Conservation (phyloP, 805 yeast species). For the Candida rishiriensis region DNA sequence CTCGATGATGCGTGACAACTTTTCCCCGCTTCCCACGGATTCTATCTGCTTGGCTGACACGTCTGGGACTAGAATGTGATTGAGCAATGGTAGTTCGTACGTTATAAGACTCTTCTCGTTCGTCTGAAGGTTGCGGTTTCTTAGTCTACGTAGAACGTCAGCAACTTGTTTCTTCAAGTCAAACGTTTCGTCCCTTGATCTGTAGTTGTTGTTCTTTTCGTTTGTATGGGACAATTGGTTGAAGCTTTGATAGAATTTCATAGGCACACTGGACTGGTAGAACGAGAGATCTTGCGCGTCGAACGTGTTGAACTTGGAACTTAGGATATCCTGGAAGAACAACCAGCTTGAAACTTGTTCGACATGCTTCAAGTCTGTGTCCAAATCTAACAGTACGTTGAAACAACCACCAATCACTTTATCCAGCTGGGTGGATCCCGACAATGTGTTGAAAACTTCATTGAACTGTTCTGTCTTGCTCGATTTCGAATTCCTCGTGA, state of each 20-base stretch:
- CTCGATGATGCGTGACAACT: constrained; percentile 10
- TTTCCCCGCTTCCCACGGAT: constrained; percentile 8
- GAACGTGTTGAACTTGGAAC: constrained; percentile 42
- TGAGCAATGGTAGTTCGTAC: constrained; percentile 15
- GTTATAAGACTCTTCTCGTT: constrained; percentile 27
- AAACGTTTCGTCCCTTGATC: constrained; percentile 34
- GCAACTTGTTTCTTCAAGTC: constrained; percentile 34
- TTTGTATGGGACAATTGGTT: constrained; percentile 46
- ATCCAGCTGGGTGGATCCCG: constrained; percentile 49
- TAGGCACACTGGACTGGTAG: constrained; percentile 52
- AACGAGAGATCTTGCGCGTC: constrained; percentile 29
- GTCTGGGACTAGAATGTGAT: constrained; percentile 15
- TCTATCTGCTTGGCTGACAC: constrained; percentile 10
- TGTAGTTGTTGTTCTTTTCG: constrained; percentile 16
- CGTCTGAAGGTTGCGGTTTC: constrained; percentile 26
- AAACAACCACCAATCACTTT: constrained; percentile 71
- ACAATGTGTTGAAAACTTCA: constrained; percentile 41
- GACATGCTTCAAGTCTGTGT: constrained; percentile 58
- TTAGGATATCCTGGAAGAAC: constrained; percentile 60
- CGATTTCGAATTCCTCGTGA: constrained; percentile 44
- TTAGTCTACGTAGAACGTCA: constrained; percentile 30
- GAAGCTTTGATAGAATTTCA: constrained; percentile 62
- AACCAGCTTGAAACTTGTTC: constrained; percentile 70
- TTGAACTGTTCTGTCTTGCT: constrained; percentile 45
- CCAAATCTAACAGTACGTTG: constrained; percentile 57